Conservation (phyloP, 108 stramenopile genomes). For the Nannochloropsis gaditana region DNA sequence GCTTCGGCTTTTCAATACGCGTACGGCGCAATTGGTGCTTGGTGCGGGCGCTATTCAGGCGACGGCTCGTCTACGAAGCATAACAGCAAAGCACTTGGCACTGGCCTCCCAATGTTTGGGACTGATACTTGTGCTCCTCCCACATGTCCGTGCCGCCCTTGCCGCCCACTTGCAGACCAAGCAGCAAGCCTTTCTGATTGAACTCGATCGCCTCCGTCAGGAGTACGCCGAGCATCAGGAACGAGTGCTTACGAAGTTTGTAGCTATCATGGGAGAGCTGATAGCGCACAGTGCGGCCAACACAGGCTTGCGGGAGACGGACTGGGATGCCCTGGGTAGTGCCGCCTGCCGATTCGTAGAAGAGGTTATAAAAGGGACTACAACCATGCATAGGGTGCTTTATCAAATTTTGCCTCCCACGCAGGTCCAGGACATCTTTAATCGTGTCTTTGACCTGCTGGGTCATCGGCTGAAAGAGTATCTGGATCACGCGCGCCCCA, state of each 20-base stretch:
- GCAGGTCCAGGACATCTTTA: constrained; percentile 84
- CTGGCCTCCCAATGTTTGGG: constrained; percentile 81
- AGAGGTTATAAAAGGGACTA: constrained; percentile 72
- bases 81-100: constrained; percentile 89
- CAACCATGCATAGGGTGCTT: constrained; percentile 89
- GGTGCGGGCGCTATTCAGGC: constrained; percentile 87
- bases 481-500: constrained; percentile 35
- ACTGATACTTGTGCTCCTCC: constrained; percentile 71
- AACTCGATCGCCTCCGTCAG: constrained; percentile 79
- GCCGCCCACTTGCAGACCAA: constrained; percentile 80
- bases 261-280: constrained; percentile 90
- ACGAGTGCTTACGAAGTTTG: constrained; percentile 79
- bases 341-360: constrained; percentile 64
- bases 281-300: constrained; percentile 62
- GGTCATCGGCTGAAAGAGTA: constrained; percentile 54
- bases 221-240: constrained; percentile 81
- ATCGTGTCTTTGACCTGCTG: constrained; percentile 77
- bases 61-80: constrained; percentile 74
- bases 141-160: constrained; percentile 82
- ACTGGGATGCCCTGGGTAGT: constrained; percentile 53
- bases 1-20: constrained; percentile 79
- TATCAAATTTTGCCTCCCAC: constrained; percentile 72
- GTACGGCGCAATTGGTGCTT: constrained; percentile 81
- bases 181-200: constrained; percentile 75
- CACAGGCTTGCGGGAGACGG: constrained; percentile 66